Evolutionary conservation across 2,329 filamentous ascomycete genomes (phyloP), one percentile per base, ranked within the genome.

Genomic region (Biscogniauxia marginata): DNA sequence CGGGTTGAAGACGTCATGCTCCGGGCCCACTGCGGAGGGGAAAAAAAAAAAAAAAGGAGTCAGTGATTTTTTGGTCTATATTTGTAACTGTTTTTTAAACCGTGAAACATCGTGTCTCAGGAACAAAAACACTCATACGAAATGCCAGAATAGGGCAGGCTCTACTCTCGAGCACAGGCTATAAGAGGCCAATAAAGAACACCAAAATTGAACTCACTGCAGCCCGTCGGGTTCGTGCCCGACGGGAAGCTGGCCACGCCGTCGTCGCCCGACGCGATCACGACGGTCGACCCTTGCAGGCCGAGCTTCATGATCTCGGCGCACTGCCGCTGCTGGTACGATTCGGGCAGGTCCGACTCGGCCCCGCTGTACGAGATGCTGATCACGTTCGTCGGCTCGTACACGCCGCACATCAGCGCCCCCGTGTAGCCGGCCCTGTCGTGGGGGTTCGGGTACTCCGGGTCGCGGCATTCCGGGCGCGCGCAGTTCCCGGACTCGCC

Each of bases 321-420:
- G 67, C 79, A 81, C 65, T 79, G 77, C 9, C 77, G 73, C 60
- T 79, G 72, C 61, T 83, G 79, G 69, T 87, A 87, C 59, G 71
- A 73, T 4, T 75, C 69, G 0, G 83, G 82, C 19, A 85, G 73
- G 20, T 79, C 79, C 4, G 71, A 70, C 68, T 86, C 83, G 46
- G 78, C 75, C 45, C 78, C 78, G 48, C 81, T 81, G 65, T 85
- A 84, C 3, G 78, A 82, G 61, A 86, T 80, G 39, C 76, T 78
- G 57, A 84, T 67, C 16, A 73, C 70, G 54, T 70, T 67, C 6
- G 68, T 69, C 11, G 77, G 69, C 34, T 67, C 54, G 53, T 65
- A 67, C 2, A 63, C 52, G n/a, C 64, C 67, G 58, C 68, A 74
- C 54, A 67, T 67, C 4, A 74, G 67, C 55, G 71, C 63, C 11